Percentiles rank a stretch among this genome's conserved stretches.
These are phyloP conservation scores for Aspergillus sp. DNA, from an alignment of 2,329 filamentous ascomycete species.

Conservation along the genomic window DNA sequence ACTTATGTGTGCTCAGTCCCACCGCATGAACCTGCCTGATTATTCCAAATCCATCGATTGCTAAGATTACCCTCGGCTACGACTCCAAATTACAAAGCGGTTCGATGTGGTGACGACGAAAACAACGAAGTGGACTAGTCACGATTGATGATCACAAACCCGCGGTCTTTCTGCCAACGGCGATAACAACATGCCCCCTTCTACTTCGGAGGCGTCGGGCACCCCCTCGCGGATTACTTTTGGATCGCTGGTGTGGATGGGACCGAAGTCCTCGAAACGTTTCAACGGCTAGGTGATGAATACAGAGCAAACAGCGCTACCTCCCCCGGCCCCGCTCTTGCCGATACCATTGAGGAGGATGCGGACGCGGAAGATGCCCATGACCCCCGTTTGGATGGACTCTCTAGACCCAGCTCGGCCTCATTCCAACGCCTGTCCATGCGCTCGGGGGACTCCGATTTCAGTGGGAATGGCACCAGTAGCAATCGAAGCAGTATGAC, in stretches of 20 bases:
- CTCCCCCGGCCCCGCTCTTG: constrained; percentile 35
- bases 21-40: constrained; percentile 6
- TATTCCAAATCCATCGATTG: constrained; percentile 10
- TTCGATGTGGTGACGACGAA: constrained; percentile 2
- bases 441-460: constrained; percentile 46
- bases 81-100: constrained; percentile 3
- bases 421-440: constrained; percentile 42
- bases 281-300: constrained; percentile 37
- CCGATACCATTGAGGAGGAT: constrained; percentile 60
- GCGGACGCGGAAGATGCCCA: constrained; percentile 51
- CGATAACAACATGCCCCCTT: constrained; percentile 22
- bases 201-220: constrained; percentile 38
- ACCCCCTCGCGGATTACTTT: constrained; percentile 61
- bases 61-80: constrained; percentile 10
- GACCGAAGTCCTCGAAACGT: constrained; percentile 42
- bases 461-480: constrained; percentile 40
- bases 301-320: constrained; percentile 33
- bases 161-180: no score
- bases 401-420: constrained; percentile 38
- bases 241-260: constrained; percentile 55
- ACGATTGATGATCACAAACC: no score
- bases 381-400: constrained; percentile 19
- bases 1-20: constrained; percentile 17
- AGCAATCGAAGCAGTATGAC: constrained; percentile 64
- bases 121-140: no score